Evolutionary conservation across 1,284 basidiomycete species (phyloP), one percentile per base, ranked within the genome.

Genomic region (Tylopilus orsonianus): DNA sequence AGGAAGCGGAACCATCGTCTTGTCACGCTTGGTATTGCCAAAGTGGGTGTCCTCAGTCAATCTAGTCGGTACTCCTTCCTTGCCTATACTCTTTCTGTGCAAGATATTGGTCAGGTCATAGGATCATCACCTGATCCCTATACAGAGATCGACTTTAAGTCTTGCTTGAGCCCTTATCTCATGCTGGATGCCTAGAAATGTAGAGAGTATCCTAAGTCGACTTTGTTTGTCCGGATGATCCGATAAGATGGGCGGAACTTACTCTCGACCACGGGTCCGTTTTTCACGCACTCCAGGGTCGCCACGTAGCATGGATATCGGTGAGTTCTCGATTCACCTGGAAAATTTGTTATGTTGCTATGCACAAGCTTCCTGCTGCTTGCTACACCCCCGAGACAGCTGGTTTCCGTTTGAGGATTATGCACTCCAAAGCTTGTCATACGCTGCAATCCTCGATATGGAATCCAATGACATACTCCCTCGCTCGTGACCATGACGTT

Each of bases 161-260:
- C 43, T 46, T 9, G 39, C n/a, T 12, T 12, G 39, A 51, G 24
- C 18, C 23, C 12, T 16, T 7, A 20, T 35, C 41, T 53, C 27
- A 18, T 2, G 29, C n/a, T 10, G 27, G 22, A n/a, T 14, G 2
- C 27, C 2, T 16, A 22, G 22, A 20, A 12, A 35, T 24, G 34
- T 46, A 34, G 14, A n/a, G 2, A 16, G 8, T 26, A 9, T 27
- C 30, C 8, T 14, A 34, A 40, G 12, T 19, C 5, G n/a, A 22
- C 14, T 26, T 50, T 9, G 34, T 22, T 18, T 7, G 30, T n/a
- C n/a, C 32, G 12, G 13, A 26, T 32, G 48, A 50, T 50, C 48
- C 20, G 30, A 23, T n/a, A 27, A 14, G 7, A 12, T 39, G 10
- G 4, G 5, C n/a, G 24, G 24, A 2, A 34, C 23, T 19, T 18